phyloP scores from a whole-genome alignment of 2,329 filamentous ascomycete genomes.

The Penicillium sp. region DNA sequence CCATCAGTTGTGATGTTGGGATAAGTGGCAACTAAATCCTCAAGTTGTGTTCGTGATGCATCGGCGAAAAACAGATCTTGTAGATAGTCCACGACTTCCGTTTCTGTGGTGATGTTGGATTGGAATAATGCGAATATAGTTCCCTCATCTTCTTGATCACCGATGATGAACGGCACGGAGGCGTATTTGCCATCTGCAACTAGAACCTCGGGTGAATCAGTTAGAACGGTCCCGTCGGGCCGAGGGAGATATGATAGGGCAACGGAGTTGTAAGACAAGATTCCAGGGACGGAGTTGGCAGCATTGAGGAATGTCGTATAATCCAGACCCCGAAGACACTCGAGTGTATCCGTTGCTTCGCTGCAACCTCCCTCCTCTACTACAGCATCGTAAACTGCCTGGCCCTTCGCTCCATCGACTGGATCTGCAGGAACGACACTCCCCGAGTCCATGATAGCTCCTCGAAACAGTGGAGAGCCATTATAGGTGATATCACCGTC shows the following conservation, averaged over 20 bases:
- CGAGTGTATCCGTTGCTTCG: conserved; percentile 44
- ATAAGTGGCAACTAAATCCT: conserved; percentile 63
- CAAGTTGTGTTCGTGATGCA: conserved; percentile 54
- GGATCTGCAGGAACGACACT: conserved; percentile 61
- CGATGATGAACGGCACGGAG: conserved; percentile 65
- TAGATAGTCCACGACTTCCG: conserved; percentile 64
- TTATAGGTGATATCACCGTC: conserved; percentile 74
- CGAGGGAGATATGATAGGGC: conserved; percentile 73
- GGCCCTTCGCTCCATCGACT: conserved; percentile 66
- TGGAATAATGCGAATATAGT: conserved; percentile 73
- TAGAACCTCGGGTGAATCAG: conserved; percentile 63
- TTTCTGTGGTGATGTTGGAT: conserved; percentile 64
- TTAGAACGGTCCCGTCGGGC: conserved; percentile 66
- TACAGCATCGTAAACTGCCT: conserved; percentile 55
- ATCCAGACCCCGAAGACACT: conserved; percentile 49
- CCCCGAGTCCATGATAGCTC: conserved; percentile 76
- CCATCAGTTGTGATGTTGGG: conserved; percentile 58
- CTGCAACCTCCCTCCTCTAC: conserved; percentile 49
- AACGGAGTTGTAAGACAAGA: conserved; percentile 68
- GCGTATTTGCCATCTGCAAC: conserved; percentile 56
- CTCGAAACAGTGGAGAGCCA: conserved; percentile 72
- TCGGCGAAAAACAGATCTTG: conserved; percentile 59
- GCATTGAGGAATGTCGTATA: conserved; percentile 59
- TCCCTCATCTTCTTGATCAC: conserved; percentile 79
- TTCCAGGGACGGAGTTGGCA: conserved; percentile 67